phyloP scores from a whole-genome alignment of 164 flowering plant genomes.

The Taxillus chinensis region DNA sequence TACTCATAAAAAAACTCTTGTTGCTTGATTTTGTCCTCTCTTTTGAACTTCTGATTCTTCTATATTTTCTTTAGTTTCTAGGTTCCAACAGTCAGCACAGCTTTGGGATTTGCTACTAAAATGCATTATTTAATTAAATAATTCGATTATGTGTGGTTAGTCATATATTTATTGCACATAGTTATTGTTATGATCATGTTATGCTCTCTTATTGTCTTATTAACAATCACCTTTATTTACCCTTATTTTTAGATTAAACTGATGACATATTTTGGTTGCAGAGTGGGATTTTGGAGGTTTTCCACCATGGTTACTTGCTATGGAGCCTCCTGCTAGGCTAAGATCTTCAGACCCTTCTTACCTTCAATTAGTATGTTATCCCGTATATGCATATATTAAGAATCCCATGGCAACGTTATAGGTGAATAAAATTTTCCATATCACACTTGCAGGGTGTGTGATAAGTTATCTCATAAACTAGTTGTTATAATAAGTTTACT shows the following conservation, averaged over 20 bases:
- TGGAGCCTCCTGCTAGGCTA: conserved; percentile 55
- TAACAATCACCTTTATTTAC: not conserved
- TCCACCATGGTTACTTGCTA: conserved; percentile 85
- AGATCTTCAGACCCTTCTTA: conserved; percentile 85
- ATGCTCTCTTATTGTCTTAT: not conserved
- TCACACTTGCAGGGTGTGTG: not conserved
- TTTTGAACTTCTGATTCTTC: no score
- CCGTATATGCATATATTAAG: not conserved
- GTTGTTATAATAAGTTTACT: not conserved
- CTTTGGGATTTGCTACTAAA: no score
- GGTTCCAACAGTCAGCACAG: no score
- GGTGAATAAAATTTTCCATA: not conserved
- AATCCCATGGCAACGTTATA: not conserved
- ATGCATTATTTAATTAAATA: no score
- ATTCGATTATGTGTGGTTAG: not conserved
- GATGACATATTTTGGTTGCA: conserved; percentile 23
- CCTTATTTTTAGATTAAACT: not conserved
- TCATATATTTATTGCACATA: no score
- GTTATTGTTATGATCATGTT: not conserved
- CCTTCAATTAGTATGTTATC: conserved; percentile 50
- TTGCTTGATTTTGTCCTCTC: no score
- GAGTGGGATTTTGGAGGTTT: conserved; percentile 99
- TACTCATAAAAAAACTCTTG: no score
- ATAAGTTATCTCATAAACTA: not conserved
- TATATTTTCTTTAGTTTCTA: no score